Evolutionary conservation across 192 early-diverging fungal genomes (phyloP), one percentile per base, ranked within the genome.

Genomic region (Entomortierella beljakovae): DNA sequence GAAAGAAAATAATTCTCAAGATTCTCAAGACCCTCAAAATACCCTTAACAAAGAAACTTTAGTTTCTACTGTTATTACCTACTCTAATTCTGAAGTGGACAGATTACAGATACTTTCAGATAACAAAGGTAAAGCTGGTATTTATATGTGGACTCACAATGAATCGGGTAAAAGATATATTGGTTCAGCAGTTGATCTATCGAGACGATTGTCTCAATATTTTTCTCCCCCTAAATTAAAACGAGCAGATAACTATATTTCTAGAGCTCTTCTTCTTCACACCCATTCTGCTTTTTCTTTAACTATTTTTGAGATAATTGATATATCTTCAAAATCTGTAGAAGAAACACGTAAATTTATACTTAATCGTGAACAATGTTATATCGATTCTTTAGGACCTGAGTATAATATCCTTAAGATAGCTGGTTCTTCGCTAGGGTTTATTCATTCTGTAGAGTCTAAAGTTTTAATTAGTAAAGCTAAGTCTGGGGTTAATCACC

Each of bases 371-470:
- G 55, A 67, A 35, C 64, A 66, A 43, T 66, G 35, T 46, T 56
- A n/a, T 65, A 2, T 66, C 2, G 40, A 66, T 66, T 32, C 28
- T 6, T 0, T 66, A 43, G 40, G 15, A 8, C 31, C 51, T 54
- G 35, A 40, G 35, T 66, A 57, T 23, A 57, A 67, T 57, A 46
- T 67, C 33, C 28, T 56, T 6, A 57, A 64, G 51, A 37, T 64
- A 28, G 51, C 49, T n/a, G 62, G 51, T 9, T n/a, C 28, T 46
- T 33, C n/a, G 23, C 34, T 67, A 56, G 40, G 53, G 4, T 22
- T n/a, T 23, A 43, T 43, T 16, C 54, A 67, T 46, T 34, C 64
- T 33, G 28, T n/a, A 10, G 34, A 64, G 32, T 6, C 18, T 13
- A 23, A 31, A 23, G 11, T 37, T 25, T 18, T 22, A 53, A 53